Percentiles rank a stretch among this genome's conserved stretches.
Conservation (phyloP, 2,329 filamentous ascomycete genomes). For the Paradendryphiella salina region DNA sequence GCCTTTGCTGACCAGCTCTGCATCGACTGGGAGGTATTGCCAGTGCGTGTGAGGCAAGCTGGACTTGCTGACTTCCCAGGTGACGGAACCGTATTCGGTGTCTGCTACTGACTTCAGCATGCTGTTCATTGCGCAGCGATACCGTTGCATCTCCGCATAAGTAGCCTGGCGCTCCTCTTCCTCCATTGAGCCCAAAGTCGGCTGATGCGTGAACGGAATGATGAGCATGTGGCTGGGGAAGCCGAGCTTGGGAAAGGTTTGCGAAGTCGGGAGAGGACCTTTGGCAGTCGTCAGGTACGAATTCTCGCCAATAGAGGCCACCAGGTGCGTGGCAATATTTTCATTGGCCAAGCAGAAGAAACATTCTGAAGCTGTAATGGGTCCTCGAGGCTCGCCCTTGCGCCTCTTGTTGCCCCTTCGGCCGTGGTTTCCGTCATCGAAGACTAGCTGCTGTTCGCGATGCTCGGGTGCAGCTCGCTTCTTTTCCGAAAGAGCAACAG, state of each 20-base stretch:
- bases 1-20: constrained; percentile 68
- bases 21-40: constrained; percentile 83
- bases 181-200: constrained; percentile 71
- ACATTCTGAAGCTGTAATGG: constrained; percentile 69
- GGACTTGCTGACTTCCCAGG: constrained; percentile 86
- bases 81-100: constrained; percentile 74
- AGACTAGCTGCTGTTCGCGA: constrained; percentile 45
- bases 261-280: constrained; percentile 74
- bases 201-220: constrained; percentile 80
- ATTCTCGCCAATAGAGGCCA: constrained; percentile 85
- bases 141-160: constrained; percentile 79
- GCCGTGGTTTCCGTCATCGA: constrained; percentile 41
- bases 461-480: constrained; percentile 59
- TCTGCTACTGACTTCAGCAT: constrained; percentile 65
- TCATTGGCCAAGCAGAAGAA: constrained; percentile 96
- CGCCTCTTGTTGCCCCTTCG: constrained; percentile 48
- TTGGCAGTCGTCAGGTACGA: constrained; percentile 90
- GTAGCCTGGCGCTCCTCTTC: constrained; percentile 62
- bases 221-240: constrained; percentile 90
- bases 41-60: constrained; percentile 87
- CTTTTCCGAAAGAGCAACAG: constrained; percentile 61
- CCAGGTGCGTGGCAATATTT: constrained; percentile 80
- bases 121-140: constrained; percentile 73
- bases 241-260: constrained; percentile 70
- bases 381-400: constrained; percentile 39